These are phyloP conservation scores for Talaromyces sp. DNA, from an alignment of 2,329 filamentous ascomycete genomes.

Conservation along the genomic window DNA sequence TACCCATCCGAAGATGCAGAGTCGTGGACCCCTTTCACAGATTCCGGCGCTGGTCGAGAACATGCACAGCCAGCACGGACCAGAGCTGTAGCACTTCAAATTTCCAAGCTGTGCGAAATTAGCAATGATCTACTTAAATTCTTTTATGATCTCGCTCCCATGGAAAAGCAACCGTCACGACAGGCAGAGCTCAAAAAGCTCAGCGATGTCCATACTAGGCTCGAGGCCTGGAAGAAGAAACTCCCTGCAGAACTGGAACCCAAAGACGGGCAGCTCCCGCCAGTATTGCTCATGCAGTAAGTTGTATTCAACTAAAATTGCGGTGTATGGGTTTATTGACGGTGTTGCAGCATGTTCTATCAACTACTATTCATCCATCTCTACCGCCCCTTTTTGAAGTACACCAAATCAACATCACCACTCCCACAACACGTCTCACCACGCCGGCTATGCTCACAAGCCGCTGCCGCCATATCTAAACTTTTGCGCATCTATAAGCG, in stretches of 20 bases:
- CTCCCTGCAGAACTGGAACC: slow-evolving; percentile 82
- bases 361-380: slow-evolving; percentile 93
- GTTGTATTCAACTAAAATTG: slow-evolving; percentile 27
- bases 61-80: slow-evolving; percentile 76
- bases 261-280: slow-evolving; percentile 81
- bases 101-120: slow-evolving; percentile 82
- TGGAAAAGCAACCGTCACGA: slow-evolving; percentile 62
- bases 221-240: slow-evolving; percentile 83
- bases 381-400: slow-evolving; percentile 91
- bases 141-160: slow-evolving; percentile 77
- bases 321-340: slow-evolving; percentile 13
- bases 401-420: slow-evolving; percentile 72
- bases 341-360: slow-evolving; percentile 76
- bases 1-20: slow-evolving; percentile 84
- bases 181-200: slow-evolving; percentile 84
- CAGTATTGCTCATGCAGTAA: slow-evolving; percentile 79
- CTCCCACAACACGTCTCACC: slow-evolving; percentile 84
- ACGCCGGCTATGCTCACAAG: slow-evolving; percentile 82
- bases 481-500: slow-evolving; percentile 92
- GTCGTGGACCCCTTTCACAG: slow-evolving; percentile 82
- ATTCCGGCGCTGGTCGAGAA: slow-evolving; percentile 67
- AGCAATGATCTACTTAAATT: slow-evolving; percentile 82
- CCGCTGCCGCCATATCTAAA: slow-evolving; percentile 84
- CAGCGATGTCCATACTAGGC: slow-evolving; percentile 79
- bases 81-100: slow-evolving; percentile 72